These are phyloP conservation scores for Talaromyces trachyspermus DNA, from an alignment of 495 filamentous ascomycete species.

Conservation along the genomic window DNA sequence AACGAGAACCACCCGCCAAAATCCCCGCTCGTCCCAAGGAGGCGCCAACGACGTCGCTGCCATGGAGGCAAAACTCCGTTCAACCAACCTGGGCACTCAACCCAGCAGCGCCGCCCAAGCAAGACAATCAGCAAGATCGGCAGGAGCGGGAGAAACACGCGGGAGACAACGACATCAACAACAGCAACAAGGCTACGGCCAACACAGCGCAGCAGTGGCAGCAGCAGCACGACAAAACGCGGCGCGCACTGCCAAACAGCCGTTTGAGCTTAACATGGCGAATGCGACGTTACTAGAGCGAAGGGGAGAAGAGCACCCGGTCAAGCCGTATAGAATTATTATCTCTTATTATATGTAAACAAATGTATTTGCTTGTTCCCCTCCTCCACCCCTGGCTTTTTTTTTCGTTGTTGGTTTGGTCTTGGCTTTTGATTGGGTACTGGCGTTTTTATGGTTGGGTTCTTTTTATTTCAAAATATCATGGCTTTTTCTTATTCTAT, in stretches of 20 bases:
- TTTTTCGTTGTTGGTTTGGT: too few relatives aligned
- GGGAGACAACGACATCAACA: too few relatives aligned
- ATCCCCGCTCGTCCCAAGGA: slow-evolving; percentile 53
- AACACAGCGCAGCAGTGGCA: slow-evolving; percentile 69
- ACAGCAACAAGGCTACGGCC: slow-evolving; percentile 69
- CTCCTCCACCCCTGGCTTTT: background rate
- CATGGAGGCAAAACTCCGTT: slow-evolving; percentile 80
- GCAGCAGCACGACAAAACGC: slow-evolving; percentile 75
- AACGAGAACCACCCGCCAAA: slow-evolving; percentile 51
- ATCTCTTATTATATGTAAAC: background rate
- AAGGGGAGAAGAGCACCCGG: slow-evolving; percentile 43
- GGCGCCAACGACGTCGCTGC: slow-evolving; percentile 54
- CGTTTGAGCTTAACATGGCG: slow-evolving; percentile 87
- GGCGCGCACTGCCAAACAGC: slow-evolving; percentile 50
- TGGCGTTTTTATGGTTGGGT: too few relatives aligned
- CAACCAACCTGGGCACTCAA: slow-evolving; percentile 59
- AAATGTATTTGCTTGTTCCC: background rate
- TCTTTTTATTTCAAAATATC: too few relatives aligned
- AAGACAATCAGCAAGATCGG: too few relatives aligned
- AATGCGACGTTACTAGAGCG: slow-evolving; percentile 82
- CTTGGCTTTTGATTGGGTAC: too few relatives aligned
- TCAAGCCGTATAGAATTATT: slow-evolving; percentile 20
- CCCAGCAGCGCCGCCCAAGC: slow-evolving; percentile 50
- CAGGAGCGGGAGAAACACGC: too few relatives aligned
- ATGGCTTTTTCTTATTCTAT: too few relatives aligned